Conservation (phyloP, 345 rosid genomes). For the Mercurialis annua region DNA sequence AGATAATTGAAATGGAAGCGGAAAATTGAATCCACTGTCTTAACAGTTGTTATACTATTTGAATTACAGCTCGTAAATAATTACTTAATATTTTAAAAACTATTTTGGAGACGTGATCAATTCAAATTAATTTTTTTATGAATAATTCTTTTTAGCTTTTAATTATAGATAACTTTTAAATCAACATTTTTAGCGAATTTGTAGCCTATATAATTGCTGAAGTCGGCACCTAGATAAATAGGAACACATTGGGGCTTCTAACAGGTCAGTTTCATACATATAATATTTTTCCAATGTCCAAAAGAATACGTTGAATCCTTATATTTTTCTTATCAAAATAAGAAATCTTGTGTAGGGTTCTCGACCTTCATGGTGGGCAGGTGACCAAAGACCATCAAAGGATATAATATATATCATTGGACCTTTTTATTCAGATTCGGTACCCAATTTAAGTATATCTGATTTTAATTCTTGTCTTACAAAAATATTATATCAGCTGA, state of each 20-base stretch:
- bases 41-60: too few species aligned
- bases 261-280: neutral
- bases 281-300: neutral
- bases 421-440: neutral
- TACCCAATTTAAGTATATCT: neutral
- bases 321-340: neutral
- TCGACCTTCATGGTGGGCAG: neutral
- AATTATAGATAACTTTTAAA: too few species aligned
- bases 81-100: too few species aligned
- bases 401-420: neutral
- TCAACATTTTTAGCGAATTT: neutral
- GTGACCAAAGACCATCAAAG: slow-evolving; percentile 3
- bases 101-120: too few species aligned
- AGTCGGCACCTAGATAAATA: slow-evolving; percentile 20
- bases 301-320: too few species aligned
- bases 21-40: too few species aligned
- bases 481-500: neutral
- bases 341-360: neutral
- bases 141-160: too few species aligned
- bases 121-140: too few species aligned
- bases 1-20: too few species aligned
- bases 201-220: neutral
- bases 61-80: too few species aligned
- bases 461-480: neutral
- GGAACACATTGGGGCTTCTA: slow-evolving; percentile 9